These are phyloP conservation scores for Metschnikowia cerradonensis DNA, from an alignment of 805 yeast genomes.

Conservation along the genomic window DNA sequence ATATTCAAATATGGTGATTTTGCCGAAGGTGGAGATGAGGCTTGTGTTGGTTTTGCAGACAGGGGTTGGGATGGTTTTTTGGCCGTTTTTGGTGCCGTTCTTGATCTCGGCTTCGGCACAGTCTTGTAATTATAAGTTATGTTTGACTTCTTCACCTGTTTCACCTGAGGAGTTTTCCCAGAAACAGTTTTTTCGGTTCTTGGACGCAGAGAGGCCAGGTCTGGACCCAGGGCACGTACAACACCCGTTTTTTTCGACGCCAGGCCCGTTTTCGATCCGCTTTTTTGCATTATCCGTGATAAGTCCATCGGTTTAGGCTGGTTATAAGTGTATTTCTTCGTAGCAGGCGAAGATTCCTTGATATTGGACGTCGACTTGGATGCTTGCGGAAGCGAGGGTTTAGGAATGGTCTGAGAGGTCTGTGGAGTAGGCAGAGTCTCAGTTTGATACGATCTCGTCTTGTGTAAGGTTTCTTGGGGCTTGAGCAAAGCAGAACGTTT, in stretches of 20 bases:
- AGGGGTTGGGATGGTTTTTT: neutral
- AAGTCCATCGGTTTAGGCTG: conserved; percentile 40
- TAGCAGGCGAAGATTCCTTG: conserved; percentile 9
- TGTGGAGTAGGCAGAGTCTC: neutral
- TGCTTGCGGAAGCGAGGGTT: conserved; percentile 1
- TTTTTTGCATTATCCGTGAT: conserved; percentile 28
- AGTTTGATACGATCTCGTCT: conserved; percentile 1
- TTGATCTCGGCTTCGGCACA: conserved; percentile 1
- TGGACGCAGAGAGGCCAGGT: conserved; percentile 3
- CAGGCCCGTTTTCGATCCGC: conserved; percentile 4
- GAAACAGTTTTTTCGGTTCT: conserved; percentile 1
- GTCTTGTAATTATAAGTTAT: conserved; percentile 30
- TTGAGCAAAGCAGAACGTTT: conserved; percentile 7
- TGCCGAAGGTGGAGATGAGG: conserved; percentile 1
- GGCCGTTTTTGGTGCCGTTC: neutral
- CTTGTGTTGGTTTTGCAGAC: neutral
- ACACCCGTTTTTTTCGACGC: neutral
- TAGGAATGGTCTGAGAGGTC: neutral
- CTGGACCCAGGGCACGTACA: conserved; percentile 3
- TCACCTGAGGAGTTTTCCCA: conserved; percentile 4
- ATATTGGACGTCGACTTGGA: conserved; percentile 26
- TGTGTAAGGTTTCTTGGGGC: neutral
- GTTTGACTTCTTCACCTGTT: conserved; percentile 22
- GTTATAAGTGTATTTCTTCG: conserved; percentile 29
- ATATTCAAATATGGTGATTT: conserved; percentile 26